phyloP scores from a whole-genome alignment of 1,139 yeast species.

The Yamadazyma diospyri region DNA sequence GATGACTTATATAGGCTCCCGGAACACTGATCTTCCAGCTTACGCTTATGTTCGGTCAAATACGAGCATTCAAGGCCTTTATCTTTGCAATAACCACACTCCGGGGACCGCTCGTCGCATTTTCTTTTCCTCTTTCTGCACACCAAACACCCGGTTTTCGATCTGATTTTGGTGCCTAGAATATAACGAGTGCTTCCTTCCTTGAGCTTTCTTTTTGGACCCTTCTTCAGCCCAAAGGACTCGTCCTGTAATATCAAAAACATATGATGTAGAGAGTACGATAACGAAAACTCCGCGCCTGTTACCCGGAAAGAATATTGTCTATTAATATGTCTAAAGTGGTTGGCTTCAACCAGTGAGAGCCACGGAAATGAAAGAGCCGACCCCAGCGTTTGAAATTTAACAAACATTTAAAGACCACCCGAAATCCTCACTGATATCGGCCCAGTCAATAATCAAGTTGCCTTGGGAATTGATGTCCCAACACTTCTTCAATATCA shows the following conservation, averaged over 20 bases:
- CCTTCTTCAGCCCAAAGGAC: slow-evolving; percentile 8
- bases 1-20: not conserved
- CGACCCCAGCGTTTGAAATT: too few relatives aligned
- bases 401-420: slow-evolving; percentile 25
- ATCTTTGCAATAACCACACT: slow-evolving; percentile 21
- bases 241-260: slow-evolving; percentile 13
- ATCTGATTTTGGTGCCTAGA: slow-evolving; percentile 15
- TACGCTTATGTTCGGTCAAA: not conserved
- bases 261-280: too few relatives aligned
- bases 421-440: slow-evolving; percentile 25
- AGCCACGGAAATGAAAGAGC: too few relatives aligned
- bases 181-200: slow-evolving; percentile 9
- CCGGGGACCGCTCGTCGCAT: slow-evolving; percentile 27
- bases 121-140: slow-evolving; percentile 21
- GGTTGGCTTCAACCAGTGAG: too few relatives aligned
- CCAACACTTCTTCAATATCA: slow-evolving; percentile 26
- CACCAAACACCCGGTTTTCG: slow-evolving; percentile 18
- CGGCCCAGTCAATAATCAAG: slow-evolving; percentile 26
- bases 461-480: slow-evolving; percentile 22
- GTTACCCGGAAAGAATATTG: too few relatives aligned
- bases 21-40: not conserved
- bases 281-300: too few relatives aligned
- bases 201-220: slow-evolving; percentile 8
- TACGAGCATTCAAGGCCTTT: slow-evolving; percentile 20
- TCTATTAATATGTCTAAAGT: too few relatives aligned